These are phyloP conservation scores for Gynostemma pentaphyllum DNA, from an alignment of 306 rosid species.

Conservation along the genomic window DNA sequence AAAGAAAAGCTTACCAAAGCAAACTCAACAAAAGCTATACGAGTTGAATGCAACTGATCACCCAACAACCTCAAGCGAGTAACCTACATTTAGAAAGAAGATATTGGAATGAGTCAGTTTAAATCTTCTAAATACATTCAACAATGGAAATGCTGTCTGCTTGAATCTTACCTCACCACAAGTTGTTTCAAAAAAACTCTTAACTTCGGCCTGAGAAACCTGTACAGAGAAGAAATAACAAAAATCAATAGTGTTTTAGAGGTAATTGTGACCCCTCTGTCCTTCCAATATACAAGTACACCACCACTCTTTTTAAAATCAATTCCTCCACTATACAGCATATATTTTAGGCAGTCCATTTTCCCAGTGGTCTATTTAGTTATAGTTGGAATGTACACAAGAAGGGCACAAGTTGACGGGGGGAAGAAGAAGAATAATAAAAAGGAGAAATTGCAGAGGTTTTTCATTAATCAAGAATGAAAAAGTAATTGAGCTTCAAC, in stretches of 20 bases:
- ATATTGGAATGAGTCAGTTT: neutral
- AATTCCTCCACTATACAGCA: neutral
- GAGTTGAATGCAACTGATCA: slow-evolving; percentile 90
- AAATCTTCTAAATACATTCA: neutral
- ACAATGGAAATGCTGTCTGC: neutral
- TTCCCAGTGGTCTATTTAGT: neutral
- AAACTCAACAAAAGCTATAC: slow-evolving; percentile 97
- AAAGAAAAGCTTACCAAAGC: slow-evolving; percentile 35
- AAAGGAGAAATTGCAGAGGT: too few species aligned
- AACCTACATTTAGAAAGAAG: slow-evolving; percentile 37
- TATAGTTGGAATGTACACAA: neutral
- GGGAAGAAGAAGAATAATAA: too few species aligned
- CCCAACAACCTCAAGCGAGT: slow-evolving; percentile 96
- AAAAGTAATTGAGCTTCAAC: too few species aligned
- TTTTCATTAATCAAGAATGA: too few species aligned
- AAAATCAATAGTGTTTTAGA: neutral
- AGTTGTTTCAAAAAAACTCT: slow-evolving; percentile 75
- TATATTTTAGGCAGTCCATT: neutral
- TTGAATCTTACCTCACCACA: slow-evolving; percentile 72
- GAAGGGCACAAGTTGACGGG: neutral
- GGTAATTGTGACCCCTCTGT: neutral
- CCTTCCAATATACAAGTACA: neutral
- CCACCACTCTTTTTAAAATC: neutral
- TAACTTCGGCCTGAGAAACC: slow-evolving; percentile 93
- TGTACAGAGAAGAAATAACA: slow-evolving; percentile 17